Conservation (phyloP, 306 rosid species). For the Trifolium subterraneum region DNA sequence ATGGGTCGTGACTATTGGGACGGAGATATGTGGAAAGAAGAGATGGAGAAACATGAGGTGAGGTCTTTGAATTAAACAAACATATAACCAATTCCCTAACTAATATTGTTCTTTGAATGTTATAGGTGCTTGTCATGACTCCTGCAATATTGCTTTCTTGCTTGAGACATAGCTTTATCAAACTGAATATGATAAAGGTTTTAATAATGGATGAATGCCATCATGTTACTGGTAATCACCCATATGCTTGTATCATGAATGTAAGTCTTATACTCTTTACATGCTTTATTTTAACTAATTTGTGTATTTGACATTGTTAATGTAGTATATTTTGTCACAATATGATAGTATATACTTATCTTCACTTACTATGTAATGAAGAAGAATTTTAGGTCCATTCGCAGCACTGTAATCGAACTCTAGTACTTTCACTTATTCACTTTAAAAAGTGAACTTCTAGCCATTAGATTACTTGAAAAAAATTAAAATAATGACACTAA, state of each 20-base stretch:
- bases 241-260: constrained; percentile 77
- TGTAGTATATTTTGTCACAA: too few relatives aligned
- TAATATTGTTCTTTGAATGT: constrained; percentile 26
- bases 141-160: constrained; percentile 69
- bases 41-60: constrained; percentile 72
- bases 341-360: too few relatives aligned
- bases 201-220: constrained; percentile 90
- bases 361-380: too few relatives aligned
- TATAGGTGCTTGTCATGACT: constrained; percentile 90
- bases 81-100: too few relatives aligned
- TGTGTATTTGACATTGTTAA: not conserved
- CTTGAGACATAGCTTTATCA: constrained; percentile 74
- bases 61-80: constrained; percentile 19
- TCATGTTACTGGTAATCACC: constrained; percentile 69
- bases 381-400: too few relatives aligned
- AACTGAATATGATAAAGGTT: constrained; percentile 74
- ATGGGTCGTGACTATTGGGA: constrained; percentile 84
- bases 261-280: constrained; percentile 54
- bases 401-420: too few relatives aligned
- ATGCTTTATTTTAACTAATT: constrained; percentile 1
- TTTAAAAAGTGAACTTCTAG: too few relatives aligned
- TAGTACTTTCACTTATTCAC: too few relatives aligned
- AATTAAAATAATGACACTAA: too few relatives aligned
- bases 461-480: too few relatives aligned
- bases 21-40: constrained; percentile 54